Base-by-base conservation (phyloP, 2,329 filamentous ascomycete species). In the Rachicladosporium sp. region DNA sequence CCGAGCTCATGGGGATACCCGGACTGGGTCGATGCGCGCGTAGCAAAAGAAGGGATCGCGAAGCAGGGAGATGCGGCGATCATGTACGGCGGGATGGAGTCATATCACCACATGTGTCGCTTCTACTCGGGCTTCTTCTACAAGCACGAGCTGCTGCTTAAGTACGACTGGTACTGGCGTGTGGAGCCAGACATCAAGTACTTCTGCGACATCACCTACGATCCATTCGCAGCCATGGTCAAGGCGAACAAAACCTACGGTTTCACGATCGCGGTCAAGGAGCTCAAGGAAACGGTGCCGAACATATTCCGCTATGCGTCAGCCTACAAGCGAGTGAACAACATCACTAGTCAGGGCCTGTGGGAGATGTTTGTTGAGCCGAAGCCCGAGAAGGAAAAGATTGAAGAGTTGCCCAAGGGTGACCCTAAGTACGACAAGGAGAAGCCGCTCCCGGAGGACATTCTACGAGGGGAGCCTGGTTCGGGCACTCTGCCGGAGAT, bases 101-200 rank as follows among this genome's bases (percentile, higher is more conserved):
- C 88, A 65, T 98, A 98, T 59, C 91, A 98, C 57, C 82, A 93
- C 64, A 98, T 98, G 91, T 98, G 91, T 61, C 78, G 91, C 52
- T 98, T 98, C 70, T 98, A 98, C 67, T 98, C 91, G 47, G 91
- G 89, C 82, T 91, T 93, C 66, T 98, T 98, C 67, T 98, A 91
- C 71, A 94, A 95, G 62, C 91, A 98, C 59, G 82, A 88, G 48
- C 75, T 96, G 29, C 74, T 98, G 34, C 76, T 83, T 58, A 96
- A 96, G 64, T 98, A 96, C 65, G 87, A 96, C 59, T 98, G 91
- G 91, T 98, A 98, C 70, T 98, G 91, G 91, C 86, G 91, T 47
- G 70, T 98, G 53, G 91, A 98, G 72, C 91, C 91, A 49, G 91
- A 98, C 65, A 96, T 98, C 75, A 95, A 89, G 68, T 98, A 96